Base-by-base conservation (phyloP, 2,329 filamentous ascomycete species). In the Apiospora marii region DNA sequence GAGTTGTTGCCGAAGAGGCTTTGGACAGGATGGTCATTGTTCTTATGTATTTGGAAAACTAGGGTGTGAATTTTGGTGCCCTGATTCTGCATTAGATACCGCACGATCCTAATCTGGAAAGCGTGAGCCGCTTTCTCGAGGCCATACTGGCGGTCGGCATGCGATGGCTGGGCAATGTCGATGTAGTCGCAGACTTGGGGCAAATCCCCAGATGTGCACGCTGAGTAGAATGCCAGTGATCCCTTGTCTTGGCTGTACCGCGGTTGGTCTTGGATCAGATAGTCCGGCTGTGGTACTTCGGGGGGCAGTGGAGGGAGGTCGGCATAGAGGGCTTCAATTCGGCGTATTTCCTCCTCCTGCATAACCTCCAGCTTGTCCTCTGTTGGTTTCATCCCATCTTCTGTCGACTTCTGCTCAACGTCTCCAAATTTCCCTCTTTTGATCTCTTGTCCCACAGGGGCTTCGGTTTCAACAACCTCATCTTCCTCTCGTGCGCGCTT, bases 81-180 rank as follows among this genome's bases (percentile, higher is more conserved):
- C 14, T 37, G 49, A 14, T 67, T 53, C 8, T 71, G n/a, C 24
- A 71, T 61, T 6, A 67, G 51, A 27, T 64, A 71, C 1, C 53
- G 53, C 43, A 71, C 53, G 24, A 44, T 48, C 2, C 48, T n/a
- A 16, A 67, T 43, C 19, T 71, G 41, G 12, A 71, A 71, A n/a
- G 13, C 51, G 44, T 71, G 69, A 19, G 69, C 34, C n/a, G 69
- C 69, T 41, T 71, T 67, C 8, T 71, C 69, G 19, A 71, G 10
- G 53, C 69, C 69, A 41, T 67, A 71, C 43, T 71, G 69, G 4
- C 58, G 41, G 41, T 71, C 37, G 37, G 43, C 37, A 7, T 71
- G 69, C 4, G 51, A 58, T 12, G 53, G 4, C 6, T 10, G 37
- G 7, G 53, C 43, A 41, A 10, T 34, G n/a, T 43, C 49, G n/a